phyloP scores from a whole-genome alignment of 768 basidiomycete genomes.

The Tremella fuciformis region DNA sequence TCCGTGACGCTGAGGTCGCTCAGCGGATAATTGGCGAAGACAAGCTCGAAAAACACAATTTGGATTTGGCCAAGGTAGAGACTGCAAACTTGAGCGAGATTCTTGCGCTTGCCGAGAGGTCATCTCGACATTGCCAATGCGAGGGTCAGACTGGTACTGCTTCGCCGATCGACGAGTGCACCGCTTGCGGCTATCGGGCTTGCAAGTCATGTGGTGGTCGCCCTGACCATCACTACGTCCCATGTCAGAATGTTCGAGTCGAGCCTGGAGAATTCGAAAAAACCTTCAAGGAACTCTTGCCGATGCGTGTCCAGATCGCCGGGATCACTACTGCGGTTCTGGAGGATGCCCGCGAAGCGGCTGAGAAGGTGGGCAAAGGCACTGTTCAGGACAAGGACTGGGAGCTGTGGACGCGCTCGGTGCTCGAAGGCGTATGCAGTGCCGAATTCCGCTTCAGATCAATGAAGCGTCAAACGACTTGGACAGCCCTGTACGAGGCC shows the following conservation, averaged over 20 bases:
- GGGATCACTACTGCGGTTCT: constrained; percentile 59
- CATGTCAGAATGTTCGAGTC: constrained; percentile 60
- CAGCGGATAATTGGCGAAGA: constrained; percentile 72
- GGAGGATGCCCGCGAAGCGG: constrained; percentile 53
- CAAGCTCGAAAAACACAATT: constrained; percentile 60
- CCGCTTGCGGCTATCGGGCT: constrained; percentile 71
- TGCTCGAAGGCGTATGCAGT: constrained; percentile 29
- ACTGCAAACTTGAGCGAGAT: constrained; percentile 58
- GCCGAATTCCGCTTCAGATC: constrained; percentile 73
- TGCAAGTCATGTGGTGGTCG: constrained; percentile 85
- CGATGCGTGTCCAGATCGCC: constrained; percentile 69
- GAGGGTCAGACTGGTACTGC: constrained; percentile 82
- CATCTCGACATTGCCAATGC: constrained; percentile 79
- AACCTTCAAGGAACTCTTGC: constrained; percentile 72
- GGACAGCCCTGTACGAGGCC: constrained; percentile 77
- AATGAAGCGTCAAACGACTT: constrained; percentile 80
- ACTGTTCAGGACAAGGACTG: constrained; percentile 57
- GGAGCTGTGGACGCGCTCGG: constrained; percentile 61
- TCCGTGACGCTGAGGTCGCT: constrained; percentile 57
- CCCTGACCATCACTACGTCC: constrained; percentile 74
- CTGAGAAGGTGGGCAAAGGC: constrained; percentile 30
- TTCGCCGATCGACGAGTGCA: constrained; percentile 64
- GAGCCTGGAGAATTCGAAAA: constrained; percentile 71
- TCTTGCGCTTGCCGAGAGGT: constrained; percentile 64
- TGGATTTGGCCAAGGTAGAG: constrained; percentile 64